A percentile compares a stretch with the other conserved stretches of the same genome.
These are phyloP conservation scores for Alternaria alternata DNA, from an alignment of 2,329 filamentous ascomycete species.

Conservation along the genomic window DNA sequence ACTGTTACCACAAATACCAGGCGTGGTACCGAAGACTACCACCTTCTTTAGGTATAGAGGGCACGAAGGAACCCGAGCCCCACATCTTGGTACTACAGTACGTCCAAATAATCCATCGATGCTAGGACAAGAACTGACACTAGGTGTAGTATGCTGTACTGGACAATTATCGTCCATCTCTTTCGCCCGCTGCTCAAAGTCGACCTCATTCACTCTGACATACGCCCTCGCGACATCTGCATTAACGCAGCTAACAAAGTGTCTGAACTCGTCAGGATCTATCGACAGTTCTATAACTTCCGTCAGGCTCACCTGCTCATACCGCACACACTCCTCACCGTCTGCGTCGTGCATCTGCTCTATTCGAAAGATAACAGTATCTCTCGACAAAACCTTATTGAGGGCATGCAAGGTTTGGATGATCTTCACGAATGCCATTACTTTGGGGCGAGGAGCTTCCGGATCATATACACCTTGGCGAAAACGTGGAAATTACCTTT, in stretches of 20 bases:
- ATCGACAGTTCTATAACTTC: constrained; percentile 56
- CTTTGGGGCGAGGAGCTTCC: constrained; percentile 54
- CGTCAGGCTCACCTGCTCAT: constrained; percentile 52
- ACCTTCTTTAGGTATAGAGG: constrained; percentile 64
- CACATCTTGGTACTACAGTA: constrained; percentile 78
- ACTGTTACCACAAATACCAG: constrained; percentile 72
- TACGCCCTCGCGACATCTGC: constrained; percentile 72
- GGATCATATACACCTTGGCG: constrained; percentile 54
- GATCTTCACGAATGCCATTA: constrained; percentile 55
- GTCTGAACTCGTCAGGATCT: constrained; percentile 52
- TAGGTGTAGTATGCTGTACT: constrained; percentile 67
- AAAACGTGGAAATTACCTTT: constrained; percentile 55
- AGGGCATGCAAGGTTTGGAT: constrained; percentile 54
- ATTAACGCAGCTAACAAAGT: constrained; percentile 58
- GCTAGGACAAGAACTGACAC: constrained; percentile 17
- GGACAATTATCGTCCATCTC: constrained; percentile 74
- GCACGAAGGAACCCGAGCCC: constrained; percentile 67
- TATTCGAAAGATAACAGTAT: constrained; percentile 51
- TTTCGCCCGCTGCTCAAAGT: constrained; percentile 78
- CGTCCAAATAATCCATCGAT: constrained; percentile 48
- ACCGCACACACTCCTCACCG: constrained; percentile 53
- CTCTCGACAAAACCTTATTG: constrained; percentile 51
- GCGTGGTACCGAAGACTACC: constrained; percentile 76
- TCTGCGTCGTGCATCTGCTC: constrained; percentile 56
- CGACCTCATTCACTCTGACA: constrained; percentile 62